Percentiles rank a stretch among this genome's conserved stretches.
These are phyloP conservation scores for Ambrosiella xylebori DNA, from an alignment of 2,329 filamentous ascomycete genomes.

Conservation along the genomic window DNA sequence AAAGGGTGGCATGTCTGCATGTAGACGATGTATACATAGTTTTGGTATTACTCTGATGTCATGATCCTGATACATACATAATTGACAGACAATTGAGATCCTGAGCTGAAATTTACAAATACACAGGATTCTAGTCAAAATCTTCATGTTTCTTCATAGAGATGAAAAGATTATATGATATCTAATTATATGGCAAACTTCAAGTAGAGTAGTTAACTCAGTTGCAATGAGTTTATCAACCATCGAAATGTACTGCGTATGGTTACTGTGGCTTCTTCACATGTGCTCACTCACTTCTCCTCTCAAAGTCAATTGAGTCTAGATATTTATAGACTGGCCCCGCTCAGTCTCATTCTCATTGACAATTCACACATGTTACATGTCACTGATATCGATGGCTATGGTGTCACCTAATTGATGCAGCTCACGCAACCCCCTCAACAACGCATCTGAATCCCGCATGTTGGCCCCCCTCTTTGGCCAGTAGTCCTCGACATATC, in stretches of 20 bases:
- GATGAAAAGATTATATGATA: too few species aligned
- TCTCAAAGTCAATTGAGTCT: too few species aligned
- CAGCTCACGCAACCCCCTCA: too few species aligned
- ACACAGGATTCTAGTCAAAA: neutral
- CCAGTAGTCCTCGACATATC: neutral
- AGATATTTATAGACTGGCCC: too few species aligned
- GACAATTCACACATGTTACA: neutral
- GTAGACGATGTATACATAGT: conserved; percentile 1
- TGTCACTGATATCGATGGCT: neutral
- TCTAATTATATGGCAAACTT: too few species aligned
- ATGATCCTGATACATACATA: conserved; percentile 3
- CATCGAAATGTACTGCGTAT: too few species aligned
- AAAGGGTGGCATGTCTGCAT: neutral
- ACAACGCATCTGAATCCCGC: neutral
- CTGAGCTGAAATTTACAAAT: neutral
- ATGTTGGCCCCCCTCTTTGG: neutral
- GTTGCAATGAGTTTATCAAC: too few species aligned
- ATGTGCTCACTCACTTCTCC: too few species aligned
- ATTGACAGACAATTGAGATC: neutral
- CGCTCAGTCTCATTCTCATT: neutral
- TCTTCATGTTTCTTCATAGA: too few species aligned
- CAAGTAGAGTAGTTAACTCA: too few species aligned
- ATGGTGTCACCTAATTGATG: neutral
- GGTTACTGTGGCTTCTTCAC: too few species aligned
- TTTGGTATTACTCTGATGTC: conserved; percentile 2